Evolutionary conservation across 2,329 filamentous ascomycete genomes (phyloP).

Genomic region (Verticillium albo-atrum): DNA sequence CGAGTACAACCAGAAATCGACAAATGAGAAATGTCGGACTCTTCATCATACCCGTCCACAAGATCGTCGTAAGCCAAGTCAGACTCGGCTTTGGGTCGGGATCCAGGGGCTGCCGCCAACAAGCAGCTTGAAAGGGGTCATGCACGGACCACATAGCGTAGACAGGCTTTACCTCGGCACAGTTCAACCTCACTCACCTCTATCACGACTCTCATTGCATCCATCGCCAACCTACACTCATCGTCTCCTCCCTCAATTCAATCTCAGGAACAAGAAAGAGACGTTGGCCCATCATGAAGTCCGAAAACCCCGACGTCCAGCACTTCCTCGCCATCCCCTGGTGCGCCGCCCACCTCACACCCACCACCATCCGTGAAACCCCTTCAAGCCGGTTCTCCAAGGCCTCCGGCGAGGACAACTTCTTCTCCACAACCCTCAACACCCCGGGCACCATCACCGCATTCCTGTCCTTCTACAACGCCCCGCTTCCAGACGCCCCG

Average conservation of each 20-base stretch:
- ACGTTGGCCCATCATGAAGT: conserved; percentile 2
- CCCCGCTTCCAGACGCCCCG: conserved; percentile 4
- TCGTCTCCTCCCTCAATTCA: neutral
- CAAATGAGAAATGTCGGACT: too few species aligned
- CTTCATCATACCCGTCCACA: too few species aligned
- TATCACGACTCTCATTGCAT: neutral
- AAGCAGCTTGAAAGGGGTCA: neutral
- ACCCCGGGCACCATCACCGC: conserved; percentile 22
- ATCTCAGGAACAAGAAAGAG: neutral
- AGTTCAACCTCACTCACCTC: neutral
- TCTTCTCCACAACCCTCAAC: conserved; percentile 27
- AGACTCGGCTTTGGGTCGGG: too few species aligned
- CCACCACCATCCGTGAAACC: conserved; percentile 23
- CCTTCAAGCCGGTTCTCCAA: conserved; percentile 26
- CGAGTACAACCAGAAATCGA: too few species aligned
- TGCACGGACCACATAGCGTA: neutral
- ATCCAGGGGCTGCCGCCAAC: too few species aligned
- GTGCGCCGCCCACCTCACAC: conserved; percentile 26
- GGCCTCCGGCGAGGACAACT: conserved; percentile 20
- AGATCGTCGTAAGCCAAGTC: too few species aligned
- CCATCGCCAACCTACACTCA: neutral
- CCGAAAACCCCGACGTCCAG: conserved; percentile 7
- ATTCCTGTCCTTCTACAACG: conserved; percentile 28
- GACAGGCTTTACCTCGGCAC: neutral
- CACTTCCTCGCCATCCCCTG: conserved; percentile 32